A percentile compares a stretch with the other conserved stretches of the same genome.
Evolutionary conservation across 1,284 basidiomycete species (phyloP).

Genomic region (Rhodofomes roseus): DNA sequence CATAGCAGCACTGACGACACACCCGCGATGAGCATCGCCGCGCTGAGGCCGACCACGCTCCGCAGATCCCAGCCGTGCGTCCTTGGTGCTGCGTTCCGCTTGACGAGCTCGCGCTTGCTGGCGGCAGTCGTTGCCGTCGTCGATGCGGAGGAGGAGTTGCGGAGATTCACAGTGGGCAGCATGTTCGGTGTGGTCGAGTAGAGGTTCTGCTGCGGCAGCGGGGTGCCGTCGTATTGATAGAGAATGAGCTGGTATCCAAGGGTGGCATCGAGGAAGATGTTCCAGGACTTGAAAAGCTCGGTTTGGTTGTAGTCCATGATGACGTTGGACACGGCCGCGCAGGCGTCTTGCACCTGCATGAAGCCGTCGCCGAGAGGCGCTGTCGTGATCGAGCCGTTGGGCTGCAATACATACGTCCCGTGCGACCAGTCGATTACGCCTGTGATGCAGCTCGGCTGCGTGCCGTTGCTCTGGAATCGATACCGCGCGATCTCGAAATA

Average conservation of each 20-base stretch:
- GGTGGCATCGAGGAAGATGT: constrained; percentile 52
- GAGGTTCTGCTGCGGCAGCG: constrained; percentile 57
- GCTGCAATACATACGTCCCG: constrained; percentile 63
- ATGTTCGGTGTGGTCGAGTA: constrained; percentile 59
- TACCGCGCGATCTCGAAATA: constrained; percentile 88
- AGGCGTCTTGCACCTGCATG: constrained; percentile 90
- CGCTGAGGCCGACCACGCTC: constrained; percentile 10
- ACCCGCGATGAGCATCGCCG: constrained; percentile 13
- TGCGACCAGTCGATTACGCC: constrained; percentile 86
- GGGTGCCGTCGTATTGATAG: constrained; percentile 61
- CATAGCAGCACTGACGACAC: constrained; percentile 16
- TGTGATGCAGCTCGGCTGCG: constrained; percentile 76
- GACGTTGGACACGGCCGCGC: constrained; percentile 81
- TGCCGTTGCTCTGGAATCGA: constrained; percentile 79
- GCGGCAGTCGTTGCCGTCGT: constrained; percentile 15
- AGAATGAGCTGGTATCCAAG: constrained; percentile 63
- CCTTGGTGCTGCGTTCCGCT: constrained; percentile 12
- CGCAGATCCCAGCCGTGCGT: constrained; percentile 13
- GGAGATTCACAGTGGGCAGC: constrained; percentile 53
- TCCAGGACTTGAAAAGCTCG: constrained; percentile 53
- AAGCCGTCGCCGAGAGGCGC: constrained; percentile 78
- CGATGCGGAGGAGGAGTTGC: too few species aligned
- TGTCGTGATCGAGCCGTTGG: constrained; percentile 77
- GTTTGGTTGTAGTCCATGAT: constrained; percentile 78
- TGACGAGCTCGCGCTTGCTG: constrained; percentile 4